Percentiles rank a stretch among this genome's conserved stretches.
These are phyloP conservation scores for Pichia eremophila DNA, from an alignment of 805 yeast genomes.

Conservation along the genomic window DNA sequence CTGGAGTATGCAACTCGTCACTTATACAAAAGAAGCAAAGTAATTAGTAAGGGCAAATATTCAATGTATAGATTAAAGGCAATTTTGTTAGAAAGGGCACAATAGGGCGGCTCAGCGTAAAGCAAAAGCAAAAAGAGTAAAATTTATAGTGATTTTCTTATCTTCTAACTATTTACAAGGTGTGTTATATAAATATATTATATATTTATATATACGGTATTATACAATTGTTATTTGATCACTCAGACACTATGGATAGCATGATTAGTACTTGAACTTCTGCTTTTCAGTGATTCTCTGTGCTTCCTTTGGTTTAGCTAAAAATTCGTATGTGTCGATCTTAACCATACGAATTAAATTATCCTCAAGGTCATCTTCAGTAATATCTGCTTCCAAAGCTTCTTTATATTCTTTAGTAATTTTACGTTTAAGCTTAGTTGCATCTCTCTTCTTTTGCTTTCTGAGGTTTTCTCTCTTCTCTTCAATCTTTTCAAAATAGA, in stretches of 20 bases:
- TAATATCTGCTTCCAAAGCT: constrained; percentile 15
- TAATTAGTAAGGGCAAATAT: too few species aligned
- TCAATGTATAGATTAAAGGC: too few species aligned
- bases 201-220: too few species aligned
- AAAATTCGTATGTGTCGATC: constrained; percentile 21
- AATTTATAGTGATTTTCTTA: too few species aligned
- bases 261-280: constrained; percentile 11
- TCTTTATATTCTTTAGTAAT: constrained; percentile 17
- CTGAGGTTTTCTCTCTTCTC: constrained; percentile 25
- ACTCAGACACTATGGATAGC: not conserved
- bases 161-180: too few species aligned
- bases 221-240: not conserved
- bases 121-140: too few species aligned
- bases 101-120: too few species aligned
- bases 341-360: constrained; percentile 17
- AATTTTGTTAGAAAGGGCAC: too few species aligned
- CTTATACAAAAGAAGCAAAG: too few species aligned
- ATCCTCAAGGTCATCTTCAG: constrained; percentile 15
- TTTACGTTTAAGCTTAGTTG: constrained; percentile 17
- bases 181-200: too few species aligned
- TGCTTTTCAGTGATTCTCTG: constrained; percentile 16
- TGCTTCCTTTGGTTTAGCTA: constrained; percentile 20
- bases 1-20: too few species aligned
- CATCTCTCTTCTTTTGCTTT: constrained; percentile 18
- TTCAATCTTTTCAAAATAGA: constrained; percentile 24